phyloP scores from a whole-genome alignment of 352 stramenopile species.

The Plasmopara halstedii region DNA sequence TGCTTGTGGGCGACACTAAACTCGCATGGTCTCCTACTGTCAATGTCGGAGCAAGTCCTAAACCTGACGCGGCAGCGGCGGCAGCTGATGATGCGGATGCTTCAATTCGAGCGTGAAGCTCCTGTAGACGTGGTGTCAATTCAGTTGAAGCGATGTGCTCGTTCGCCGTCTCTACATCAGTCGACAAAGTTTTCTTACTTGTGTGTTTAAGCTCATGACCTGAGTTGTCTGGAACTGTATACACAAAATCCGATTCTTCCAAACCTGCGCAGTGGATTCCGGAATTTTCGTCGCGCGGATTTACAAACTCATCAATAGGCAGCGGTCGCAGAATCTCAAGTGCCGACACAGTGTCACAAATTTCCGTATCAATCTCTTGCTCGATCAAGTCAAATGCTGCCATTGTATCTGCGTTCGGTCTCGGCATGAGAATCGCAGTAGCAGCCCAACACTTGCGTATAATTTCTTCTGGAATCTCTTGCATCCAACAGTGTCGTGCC shows the following conservation, averaged over 20 bases:
- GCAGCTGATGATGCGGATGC: slow-evolving; percentile 17
- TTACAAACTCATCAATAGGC: slow-evolving; percentile 44
- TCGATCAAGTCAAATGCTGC: slow-evolving; percentile 30
- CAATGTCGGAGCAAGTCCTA: slow-evolving; percentile 11
- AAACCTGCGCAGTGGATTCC: slow-evolving; percentile 35
- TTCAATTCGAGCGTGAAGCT: slow-evolving; percentile 30
- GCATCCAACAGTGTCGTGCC: slow-evolving; percentile 39
- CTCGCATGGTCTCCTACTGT: slow-evolving; percentile 20
- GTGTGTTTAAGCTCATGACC: slow-evolving; percentile 11
- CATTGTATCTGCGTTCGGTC: slow-evolving; percentile 12
- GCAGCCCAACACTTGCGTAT: slow-evolving; percentile 37
- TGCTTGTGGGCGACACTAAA: slow-evolving; percentile 3
- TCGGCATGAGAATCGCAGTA: slow-evolving; percentile 22
- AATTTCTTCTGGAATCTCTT: slow-evolving; percentile 24
- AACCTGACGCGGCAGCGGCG: slow-evolving; percentile 6
- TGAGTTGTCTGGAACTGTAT: slow-evolving; percentile 25
- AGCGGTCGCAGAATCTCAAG: slow-evolving; percentile 33
- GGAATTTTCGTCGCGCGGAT: slow-evolving; percentile 33
- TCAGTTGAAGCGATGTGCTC: slow-evolving; percentile 8
- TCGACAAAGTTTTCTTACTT: slow-evolving; percentile 18
- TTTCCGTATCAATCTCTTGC: slow-evolving; percentile 38
- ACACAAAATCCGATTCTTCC: slow-evolving; percentile 37
- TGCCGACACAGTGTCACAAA: slow-evolving; percentile 35
- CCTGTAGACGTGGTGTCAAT: slow-evolving; percentile 30
- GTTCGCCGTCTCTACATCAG: slow-evolving; percentile 6